phyloP scores from a whole-genome alignment of 306 rosid genomes.

The Pterocarpus macrocarpus region DNA sequence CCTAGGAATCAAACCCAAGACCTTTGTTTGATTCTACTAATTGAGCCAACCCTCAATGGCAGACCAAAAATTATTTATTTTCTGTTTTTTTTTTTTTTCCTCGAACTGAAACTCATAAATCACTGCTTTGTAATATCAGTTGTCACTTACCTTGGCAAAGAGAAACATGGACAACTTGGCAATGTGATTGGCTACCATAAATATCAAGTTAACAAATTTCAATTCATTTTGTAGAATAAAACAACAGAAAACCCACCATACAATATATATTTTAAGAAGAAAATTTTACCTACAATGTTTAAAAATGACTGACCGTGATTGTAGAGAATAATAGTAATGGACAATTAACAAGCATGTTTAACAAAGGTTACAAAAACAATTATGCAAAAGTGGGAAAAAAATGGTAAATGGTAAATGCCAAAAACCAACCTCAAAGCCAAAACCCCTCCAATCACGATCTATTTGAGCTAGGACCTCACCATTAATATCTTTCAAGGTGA shows the following conservation, averaged over 20 bases:
- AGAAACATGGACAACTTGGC: conserved; percentile 21
- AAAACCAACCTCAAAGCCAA: conserved; percentile 91
- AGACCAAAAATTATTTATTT: conserved; percentile 7
- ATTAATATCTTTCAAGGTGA: conserved; percentile 81
- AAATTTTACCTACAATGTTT: background rate
- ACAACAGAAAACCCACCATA: conserved; percentile 9
- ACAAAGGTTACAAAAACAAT: background rate
- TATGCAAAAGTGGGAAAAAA: background rate
- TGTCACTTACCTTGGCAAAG: background rate
- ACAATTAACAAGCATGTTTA: conserved; percentile 39
- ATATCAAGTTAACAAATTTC: conserved; percentile 11
- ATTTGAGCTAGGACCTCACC: conserved; percentile 88
- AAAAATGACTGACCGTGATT: conserved; percentile 1
- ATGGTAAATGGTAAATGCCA: conserved; percentile 11
- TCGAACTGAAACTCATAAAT: background rate
- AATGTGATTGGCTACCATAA: background rate
- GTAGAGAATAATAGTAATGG: conserved; percentile 23
- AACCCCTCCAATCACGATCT: conserved; percentile 98
- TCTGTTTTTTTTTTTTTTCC: background rate
- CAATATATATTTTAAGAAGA: conserved; percentile 15
- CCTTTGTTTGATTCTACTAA: background rate
- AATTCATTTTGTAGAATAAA: conserved; percentile 41
- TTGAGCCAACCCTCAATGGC: background rate
- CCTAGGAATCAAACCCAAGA: background rate
- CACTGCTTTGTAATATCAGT: background rate